Conservation (phyloP, 306 rosid species). For the Dicorynia guianensis region DNA sequence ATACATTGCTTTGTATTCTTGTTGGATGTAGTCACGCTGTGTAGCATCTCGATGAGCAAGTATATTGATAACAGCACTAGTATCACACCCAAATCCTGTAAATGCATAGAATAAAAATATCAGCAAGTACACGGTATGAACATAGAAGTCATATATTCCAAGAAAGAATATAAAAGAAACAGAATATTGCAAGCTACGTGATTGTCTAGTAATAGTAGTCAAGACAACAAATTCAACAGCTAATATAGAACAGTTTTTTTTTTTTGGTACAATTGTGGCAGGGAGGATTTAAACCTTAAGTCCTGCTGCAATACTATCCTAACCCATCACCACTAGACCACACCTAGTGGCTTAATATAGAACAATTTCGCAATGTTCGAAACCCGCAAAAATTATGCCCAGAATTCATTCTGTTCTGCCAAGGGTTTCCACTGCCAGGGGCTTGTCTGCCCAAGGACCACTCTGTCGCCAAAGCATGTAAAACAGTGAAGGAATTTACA, state of each 20-base stretch:
- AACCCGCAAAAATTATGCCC: no score
- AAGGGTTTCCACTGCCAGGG: neutral
- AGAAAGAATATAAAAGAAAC: neutral
- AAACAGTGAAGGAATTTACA: neutral
- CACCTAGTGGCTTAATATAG: no score
- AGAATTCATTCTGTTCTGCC: no score
- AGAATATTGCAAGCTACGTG: neutral
- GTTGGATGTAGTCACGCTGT: slow-evolving; percentile 74
- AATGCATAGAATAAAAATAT: neutral
- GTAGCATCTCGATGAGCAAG: slow-evolving; percentile 77
- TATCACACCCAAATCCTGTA: slow-evolving; percentile 82
- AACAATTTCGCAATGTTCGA: no score
- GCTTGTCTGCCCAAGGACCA: neutral
- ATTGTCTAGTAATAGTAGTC: neutral
- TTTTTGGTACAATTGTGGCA: no score
- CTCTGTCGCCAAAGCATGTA: neutral
- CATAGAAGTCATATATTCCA: neutral
- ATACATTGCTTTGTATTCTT: slow-evolving; percentile 66
- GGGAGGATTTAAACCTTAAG: no score
- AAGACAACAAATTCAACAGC: neutral
- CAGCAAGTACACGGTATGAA: neutral
- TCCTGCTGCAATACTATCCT: no score
- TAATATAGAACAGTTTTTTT: neutral
- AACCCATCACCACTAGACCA: no score
- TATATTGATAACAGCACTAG: slow-evolving; percentile 67